These are phyloP conservation scores for Durusdinium trenchii DNA, from an alignment of 73 alveolate genomes.

Conservation along the genomic window DNA sequence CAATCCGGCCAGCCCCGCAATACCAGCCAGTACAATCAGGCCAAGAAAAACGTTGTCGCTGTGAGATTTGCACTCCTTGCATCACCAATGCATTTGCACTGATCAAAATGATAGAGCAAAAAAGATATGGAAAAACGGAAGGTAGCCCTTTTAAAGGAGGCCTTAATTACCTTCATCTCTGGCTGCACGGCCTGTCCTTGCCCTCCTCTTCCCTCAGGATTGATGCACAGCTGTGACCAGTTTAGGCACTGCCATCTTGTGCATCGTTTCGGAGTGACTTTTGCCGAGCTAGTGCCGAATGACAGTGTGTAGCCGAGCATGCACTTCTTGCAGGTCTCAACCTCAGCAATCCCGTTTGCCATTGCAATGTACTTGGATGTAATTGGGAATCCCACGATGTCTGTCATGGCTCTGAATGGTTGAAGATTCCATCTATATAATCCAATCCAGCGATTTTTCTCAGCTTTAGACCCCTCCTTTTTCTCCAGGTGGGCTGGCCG, in stretches of 20 bases:
- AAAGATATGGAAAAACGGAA: too few relatives aligned
- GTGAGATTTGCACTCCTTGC: conserved; percentile 65
- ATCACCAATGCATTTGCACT: background rate
- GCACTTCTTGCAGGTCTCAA: conserved; percentile 78
- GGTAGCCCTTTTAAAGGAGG: background rate
- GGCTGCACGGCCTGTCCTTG: background rate
- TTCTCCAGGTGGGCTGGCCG: conserved; percentile 43
- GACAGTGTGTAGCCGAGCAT: conserved; percentile 77
- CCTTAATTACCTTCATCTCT: background rate
- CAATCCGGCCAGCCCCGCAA: conserved; percentile 22
- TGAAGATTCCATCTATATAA: background rate
- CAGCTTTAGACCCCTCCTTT: conserved; percentile 2
- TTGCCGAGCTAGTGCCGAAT: conserved; percentile 22
- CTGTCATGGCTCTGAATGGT: too few relatives aligned
- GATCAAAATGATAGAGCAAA: background rate
- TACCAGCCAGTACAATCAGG: conserved; percentile 13
- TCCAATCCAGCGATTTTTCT: background rate
- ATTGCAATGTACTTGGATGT: background rate
- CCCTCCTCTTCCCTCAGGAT: conserved; percentile 50
- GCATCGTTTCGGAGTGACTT: too few relatives aligned
- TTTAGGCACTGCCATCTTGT: too few relatives aligned
- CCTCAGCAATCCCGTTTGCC: conserved; percentile 27
- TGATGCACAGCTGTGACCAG: too few relatives aligned
- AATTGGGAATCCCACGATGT: too few relatives aligned
- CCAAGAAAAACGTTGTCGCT: conserved; percentile 63